Evolutionary conservation across 208 protist genomes (phyloP), one percentile per base, ranked within the genome.

Genomic region (Naegleria lovaniensis): DNA sequence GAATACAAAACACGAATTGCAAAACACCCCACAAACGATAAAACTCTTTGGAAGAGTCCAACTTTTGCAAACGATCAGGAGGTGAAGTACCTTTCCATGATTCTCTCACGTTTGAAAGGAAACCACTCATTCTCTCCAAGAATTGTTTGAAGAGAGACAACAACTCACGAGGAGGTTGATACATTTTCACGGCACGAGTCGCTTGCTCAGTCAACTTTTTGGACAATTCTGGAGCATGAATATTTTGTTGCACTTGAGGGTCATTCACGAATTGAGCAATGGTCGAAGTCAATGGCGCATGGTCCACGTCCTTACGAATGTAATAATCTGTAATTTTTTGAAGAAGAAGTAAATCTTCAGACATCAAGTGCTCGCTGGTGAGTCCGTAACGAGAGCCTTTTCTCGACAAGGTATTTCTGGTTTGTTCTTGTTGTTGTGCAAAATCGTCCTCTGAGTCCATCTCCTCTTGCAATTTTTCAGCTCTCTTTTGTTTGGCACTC

Each of bases 21-120:
- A 96, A 39, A 51, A 92, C 91, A 48, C 55, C 91, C 95, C 95
- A 96, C 52, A 96, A 75, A 58, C 94, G 90, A 79, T 96, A 95
- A 38, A 96, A 95, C 76, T 94, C 93, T 0, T 86, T 93, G 5
- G 89, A 90, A 1, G 51, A 85, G 76, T 95, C 95, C 25, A 95
- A 59, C 25, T 83, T 41, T n/a, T 94, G 41, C 4, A 95, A 67
- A 58, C 93, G 93, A 90, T 94, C 94, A 29, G 91, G 76, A 75
- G 93, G 91, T n/a, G 48, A 16, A n/a, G 15, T 29, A 84, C 91
- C 91, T 1, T 90, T 85, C 94, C 93, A 89, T 52, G 58, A 90
- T 39, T 55, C 19, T 41, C 52, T 59, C 86, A 94, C 90, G 16
- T 41, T 76, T 33, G 9, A 5, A 22, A 89, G 33, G 33, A 36